These are phyloP conservation scores for Candida pseudoviswanathii DNA, from an alignment of 1,139 yeast genomes.

Conservation along the genomic window DNA sequence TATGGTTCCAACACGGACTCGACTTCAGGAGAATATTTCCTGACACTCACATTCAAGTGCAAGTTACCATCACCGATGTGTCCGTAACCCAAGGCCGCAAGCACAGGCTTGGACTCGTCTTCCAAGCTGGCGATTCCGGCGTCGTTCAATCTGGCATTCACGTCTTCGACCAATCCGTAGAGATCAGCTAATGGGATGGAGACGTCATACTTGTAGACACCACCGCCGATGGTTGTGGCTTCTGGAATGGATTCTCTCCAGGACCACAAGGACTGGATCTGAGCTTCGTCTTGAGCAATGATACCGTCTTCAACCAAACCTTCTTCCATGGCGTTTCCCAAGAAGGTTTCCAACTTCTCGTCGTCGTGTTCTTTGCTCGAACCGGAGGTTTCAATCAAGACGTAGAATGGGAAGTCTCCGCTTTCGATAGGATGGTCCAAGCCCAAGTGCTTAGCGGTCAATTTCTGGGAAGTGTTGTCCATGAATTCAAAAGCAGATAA, in stretches of 20 bases:
- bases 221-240: constrained; percentile 82
- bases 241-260: constrained; percentile 97
- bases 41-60: constrained; percentile 89
- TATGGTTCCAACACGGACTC: constrained; percentile 86
- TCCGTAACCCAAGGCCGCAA: constrained; percentile 90
- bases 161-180: constrained; percentile 79
- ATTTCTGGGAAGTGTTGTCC: constrained; percentile 76
- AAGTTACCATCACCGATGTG: constrained; percentile 96
- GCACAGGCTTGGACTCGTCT: constrained; percentile 71
- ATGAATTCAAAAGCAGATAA: constrained; percentile 93
- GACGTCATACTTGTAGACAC: constrained; percentile 96
- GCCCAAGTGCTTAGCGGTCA: constrained; percentile 59
- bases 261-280: constrained; percentile 78
- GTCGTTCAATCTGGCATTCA: constrained; percentile 55
- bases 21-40: constrained; percentile 74
- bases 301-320: constrained; percentile 89
- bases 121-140: constrained; percentile 65
- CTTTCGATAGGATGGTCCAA: constrained; percentile 78
- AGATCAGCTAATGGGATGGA: constrained; percentile 80
- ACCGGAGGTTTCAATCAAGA: constrained; percentile 91
- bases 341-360: constrained; percentile 73
- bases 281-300: constrained; percentile 93
- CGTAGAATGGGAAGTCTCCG: constrained; percentile 76
- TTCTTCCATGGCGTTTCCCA: constrained; percentile 82
- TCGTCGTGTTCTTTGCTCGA: constrained; percentile 86